A percentile compares a stretch with the other conserved stretches of the same genome.
These are phyloP conservation scores for Lichtheimia ramosa DNA, from an alignment of 371 early-diverging fungal species.

Conservation along the genomic window DNA sequence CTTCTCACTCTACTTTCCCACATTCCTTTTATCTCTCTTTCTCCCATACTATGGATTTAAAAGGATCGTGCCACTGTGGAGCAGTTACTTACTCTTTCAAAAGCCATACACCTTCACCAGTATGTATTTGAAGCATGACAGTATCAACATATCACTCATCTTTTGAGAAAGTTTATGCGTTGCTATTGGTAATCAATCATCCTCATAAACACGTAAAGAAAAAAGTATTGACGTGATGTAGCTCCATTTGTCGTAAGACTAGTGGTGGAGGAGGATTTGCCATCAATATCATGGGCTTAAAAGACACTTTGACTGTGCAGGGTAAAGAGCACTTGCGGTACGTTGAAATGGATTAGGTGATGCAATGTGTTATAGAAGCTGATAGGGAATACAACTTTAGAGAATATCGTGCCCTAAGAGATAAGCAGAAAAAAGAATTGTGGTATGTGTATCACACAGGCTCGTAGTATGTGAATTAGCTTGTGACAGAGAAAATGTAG, in stretches of 20 bases:
- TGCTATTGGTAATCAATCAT: constrained; percentile 45
- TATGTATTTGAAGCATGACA: constrained; percentile 20
- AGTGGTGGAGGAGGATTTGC: constrained; percentile 48
- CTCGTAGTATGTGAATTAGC: no score
- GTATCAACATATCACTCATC: background rate
- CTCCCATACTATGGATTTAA: constrained; percentile 34
- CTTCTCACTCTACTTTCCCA: no score
- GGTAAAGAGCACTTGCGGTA: background rate
- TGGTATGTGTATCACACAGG: constrained; percentile 21
- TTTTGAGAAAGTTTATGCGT: constrained; percentile 31
- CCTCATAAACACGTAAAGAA: background rate
- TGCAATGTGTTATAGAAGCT: background rate
- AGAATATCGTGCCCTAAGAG: constrained; percentile 36
- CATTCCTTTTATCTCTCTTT: constrained; percentile 1
- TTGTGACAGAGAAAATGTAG: constrained; percentile 12
- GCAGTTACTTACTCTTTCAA: constrained; percentile 37
- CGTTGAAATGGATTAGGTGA: background rate
- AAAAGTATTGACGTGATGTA: constrained; percentile 9
- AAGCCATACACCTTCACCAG: constrained; percentile 40
- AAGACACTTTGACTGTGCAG: constrained; percentile 6
- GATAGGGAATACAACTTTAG: constrained; percentile 9
- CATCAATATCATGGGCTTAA: constrained; percentile 49
- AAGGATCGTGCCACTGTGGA: constrained; percentile 56
- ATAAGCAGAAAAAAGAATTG: constrained; percentile 31
- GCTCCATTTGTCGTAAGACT: constrained; percentile 52